Conservation (phyloP, 108 stramenopile species). For the Chaetoceros tenuissimus region DNA sequence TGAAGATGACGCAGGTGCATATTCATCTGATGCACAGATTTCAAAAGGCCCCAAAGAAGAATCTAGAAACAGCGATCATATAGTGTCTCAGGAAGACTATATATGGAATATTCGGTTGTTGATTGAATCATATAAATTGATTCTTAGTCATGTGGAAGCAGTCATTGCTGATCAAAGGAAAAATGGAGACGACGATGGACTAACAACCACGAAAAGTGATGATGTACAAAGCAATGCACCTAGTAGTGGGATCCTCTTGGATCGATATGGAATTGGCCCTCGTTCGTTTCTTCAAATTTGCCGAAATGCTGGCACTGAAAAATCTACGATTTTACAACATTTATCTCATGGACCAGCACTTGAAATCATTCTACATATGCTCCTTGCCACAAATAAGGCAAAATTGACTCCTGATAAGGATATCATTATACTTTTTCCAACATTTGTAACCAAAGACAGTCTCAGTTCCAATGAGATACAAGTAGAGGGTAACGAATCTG, state of each 20-base stretch:
- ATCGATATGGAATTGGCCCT: neutral
- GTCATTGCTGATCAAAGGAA: too few species aligned
- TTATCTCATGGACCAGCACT: neutral
- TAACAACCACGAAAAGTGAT: neutral
- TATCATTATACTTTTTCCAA: neutral
- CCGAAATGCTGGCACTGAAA: neutral
- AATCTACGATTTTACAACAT: neutral
- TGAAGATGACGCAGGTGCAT: neutral
- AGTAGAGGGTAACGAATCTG: neutral
- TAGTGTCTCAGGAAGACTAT: slow-evolving; percentile 14
- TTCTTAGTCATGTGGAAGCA: neutral
- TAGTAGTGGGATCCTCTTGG: neutral
- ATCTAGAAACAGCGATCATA: neutral
- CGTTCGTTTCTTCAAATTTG: neutral
- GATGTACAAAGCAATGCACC: neutral
- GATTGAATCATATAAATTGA: slow-evolving; percentile 1
- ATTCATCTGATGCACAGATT: neutral
- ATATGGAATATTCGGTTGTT: slow-evolving; percentile 17
- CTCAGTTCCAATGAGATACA: neutral
- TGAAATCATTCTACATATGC: neutral
- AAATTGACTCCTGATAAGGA: neutral
- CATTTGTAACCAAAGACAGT: neutral
- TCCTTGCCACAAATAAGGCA: neutral
- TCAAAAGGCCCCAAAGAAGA: neutral
- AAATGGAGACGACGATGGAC: neutral